Evolutionary conservation across 202 grass and related monocot genomes (phyloP).

Genomic region (Tripidium arundinaceum): DNA sequence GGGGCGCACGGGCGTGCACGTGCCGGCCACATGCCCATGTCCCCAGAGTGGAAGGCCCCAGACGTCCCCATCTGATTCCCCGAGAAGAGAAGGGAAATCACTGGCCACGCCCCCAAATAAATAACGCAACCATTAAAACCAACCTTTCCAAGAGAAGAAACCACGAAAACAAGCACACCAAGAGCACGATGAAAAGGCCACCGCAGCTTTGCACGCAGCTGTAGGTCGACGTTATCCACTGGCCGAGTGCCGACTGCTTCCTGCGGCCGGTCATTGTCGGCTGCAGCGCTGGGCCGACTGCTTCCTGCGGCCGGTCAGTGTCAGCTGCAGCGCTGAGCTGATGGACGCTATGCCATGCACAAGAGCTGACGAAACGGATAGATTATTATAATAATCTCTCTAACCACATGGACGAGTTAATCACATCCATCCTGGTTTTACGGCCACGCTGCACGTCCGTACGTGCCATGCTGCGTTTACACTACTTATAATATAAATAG

Average conservation of each 20-base stretch:
- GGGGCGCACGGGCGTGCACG: constrained; percentile 13
- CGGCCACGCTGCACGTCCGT: too few species aligned
- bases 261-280: not conserved
- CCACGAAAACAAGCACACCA: not conserved
- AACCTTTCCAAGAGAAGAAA: not conserved
- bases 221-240: not conserved
- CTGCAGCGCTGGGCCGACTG: not conserved
- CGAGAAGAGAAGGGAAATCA: not conserved
- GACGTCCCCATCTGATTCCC: not conserved
- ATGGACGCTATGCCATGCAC: not conserved
- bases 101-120: not conserved
- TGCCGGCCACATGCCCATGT: constrained; percentile 29
- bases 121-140: too few species aligned
- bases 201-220: not conserved
- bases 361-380: not conserved
- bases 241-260: too few species aligned
- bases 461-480: not conserved
- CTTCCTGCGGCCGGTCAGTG: too few species aligned
- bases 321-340: not conserved
- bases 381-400: too few species aligned
- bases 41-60: constrained; percentile 25
- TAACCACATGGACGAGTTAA: not conserved
- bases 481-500: not conserved
- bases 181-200: not conserved
- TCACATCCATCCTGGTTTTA: not conserved